These are phyloP conservation scores for Trifolium subterraneum DNA, from an alignment of 306 rosid genomes.

Conservation along the genomic window DNA sequence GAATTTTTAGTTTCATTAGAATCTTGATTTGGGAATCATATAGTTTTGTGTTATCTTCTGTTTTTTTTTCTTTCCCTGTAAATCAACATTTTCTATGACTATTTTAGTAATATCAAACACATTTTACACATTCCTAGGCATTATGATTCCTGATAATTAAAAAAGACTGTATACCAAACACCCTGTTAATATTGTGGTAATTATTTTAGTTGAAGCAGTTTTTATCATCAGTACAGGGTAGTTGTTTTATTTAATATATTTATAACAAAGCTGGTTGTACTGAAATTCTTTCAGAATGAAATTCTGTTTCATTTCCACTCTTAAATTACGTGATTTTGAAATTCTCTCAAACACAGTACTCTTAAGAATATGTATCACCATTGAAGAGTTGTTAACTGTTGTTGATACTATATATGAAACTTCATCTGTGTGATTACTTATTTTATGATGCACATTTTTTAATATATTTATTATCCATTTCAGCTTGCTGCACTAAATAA, in stretches of 20 bases:
- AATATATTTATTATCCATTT: slow-evolving; percentile 35
- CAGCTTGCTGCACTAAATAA: slow-evolving; percentile 81
- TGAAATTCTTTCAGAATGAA: not conserved
- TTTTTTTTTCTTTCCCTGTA: no score
- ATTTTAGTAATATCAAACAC: not conserved
- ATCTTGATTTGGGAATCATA: no score
- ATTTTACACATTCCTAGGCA: not conserved
- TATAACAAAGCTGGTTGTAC: not conserved
- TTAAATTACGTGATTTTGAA: not conserved
- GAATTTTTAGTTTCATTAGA: no score
- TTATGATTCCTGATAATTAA: not conserved
- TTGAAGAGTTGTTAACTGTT: slow-evolving; percentile 16
- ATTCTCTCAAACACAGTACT: not conserved
- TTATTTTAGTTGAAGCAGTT: slow-evolving; percentile 1
- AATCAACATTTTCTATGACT: not conserved
- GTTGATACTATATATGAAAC: slow-evolving; percentile 19
- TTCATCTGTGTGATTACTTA: slow-evolving; percentile 5
- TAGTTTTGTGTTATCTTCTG: no score
- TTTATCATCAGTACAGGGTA: not conserved
- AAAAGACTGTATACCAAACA: not conserved
- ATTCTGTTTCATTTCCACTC: not conserved
- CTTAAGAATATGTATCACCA: slow-evolving; percentile 16
- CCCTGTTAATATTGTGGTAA: not conserved
- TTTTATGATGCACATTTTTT: slow-evolving; percentile 10
- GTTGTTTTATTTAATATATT: not conserved